These are phyloP conservation scores for Hypoxylon sp. DNA, from an alignment of 2,329 filamentous ascomycete species.

Conservation along the genomic window DNA sequence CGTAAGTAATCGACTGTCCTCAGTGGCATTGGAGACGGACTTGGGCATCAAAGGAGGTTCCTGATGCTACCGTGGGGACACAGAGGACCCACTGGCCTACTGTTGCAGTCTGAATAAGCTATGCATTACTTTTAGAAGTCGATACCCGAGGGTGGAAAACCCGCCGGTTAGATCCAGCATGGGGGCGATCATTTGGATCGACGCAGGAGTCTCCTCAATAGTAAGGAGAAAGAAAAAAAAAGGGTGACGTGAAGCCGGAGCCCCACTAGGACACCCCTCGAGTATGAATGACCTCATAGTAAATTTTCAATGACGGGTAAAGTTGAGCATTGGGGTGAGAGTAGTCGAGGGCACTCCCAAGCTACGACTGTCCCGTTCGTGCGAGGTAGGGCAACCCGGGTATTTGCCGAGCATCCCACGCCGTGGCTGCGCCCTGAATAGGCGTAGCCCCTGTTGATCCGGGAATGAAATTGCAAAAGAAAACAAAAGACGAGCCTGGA, in stretches of 20 bases:
- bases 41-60: slow-evolving; percentile 36
- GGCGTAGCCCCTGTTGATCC: slow-evolving; percentile 44
- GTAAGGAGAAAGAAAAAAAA: slow-evolving; percentile 35
- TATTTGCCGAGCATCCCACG: slow-evolving; percentile 48
- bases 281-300: slow-evolving; percentile 46
- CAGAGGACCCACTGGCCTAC: slow-evolving; percentile 36
- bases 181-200: slow-evolving; percentile 46
- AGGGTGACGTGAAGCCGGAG: slow-evolving; percentile 35
- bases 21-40: slow-evolving; percentile 27
- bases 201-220: slow-evolving; percentile 42
- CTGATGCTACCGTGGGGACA: slow-evolving; percentile 37
- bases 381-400: slow-evolving; percentile 46
- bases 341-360: slow-evolving; percentile 20
- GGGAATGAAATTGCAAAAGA: slow-evolving; percentile 33
- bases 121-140: slow-evolving; percentile 43
- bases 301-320: slow-evolving; percentile 52
- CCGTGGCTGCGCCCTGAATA: slow-evolving; percentile 41
- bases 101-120: slow-evolving; percentile 48
- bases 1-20: slow-evolving; percentile 19
- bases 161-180: slow-evolving; percentile 46
- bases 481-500: slow-evolving; percentile 29
- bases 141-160: slow-evolving; percentile 46
- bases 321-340: slow-evolving; percentile 36
- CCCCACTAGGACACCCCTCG: slow-evolving; percentile 27
- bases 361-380: slow-evolving; percentile 43